Evolutionary conservation across 1,139 yeast species (phyloP).

Genomic region (Geotrichum fermentans): DNA sequence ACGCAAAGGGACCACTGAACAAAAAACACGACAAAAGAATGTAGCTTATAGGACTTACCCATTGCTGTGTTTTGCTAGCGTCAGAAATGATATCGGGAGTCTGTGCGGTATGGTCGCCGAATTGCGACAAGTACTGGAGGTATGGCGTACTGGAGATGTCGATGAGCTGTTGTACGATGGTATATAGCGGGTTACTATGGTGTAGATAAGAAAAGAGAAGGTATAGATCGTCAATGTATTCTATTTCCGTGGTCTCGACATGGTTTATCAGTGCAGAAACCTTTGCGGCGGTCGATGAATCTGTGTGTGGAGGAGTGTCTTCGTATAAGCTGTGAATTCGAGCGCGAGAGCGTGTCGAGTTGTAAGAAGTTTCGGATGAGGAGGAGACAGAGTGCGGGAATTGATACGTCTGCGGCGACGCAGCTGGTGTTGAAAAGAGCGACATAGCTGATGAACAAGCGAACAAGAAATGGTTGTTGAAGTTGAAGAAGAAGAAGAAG

Average conservation of each 20-base stretch:
- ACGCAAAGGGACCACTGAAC: too few species aligned
- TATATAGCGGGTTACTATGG: neutral
- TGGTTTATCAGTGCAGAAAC: neutral
- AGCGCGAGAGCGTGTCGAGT: neutral
- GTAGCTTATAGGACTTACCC: conserved; percentile 12
- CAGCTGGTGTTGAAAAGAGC: neutral
- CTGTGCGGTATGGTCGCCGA: neutral
- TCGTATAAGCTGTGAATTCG: neutral
- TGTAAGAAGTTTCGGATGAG: neutral
- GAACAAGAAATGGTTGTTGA: neutral
- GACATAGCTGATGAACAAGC: neutral
- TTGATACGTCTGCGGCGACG: neutral
- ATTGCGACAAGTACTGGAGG: neutral
- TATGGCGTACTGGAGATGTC: conserved; percentile 2
- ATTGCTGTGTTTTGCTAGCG: neutral
- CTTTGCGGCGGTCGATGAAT: neutral
- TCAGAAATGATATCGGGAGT: neutral
- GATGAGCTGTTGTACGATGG: conserved; percentile 8
- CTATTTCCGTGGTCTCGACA: conserved; percentile 7
- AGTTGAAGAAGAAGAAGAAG: neutral
- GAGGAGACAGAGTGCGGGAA: neutral
- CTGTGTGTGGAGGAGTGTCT: neutral
- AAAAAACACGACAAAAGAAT: neutral
- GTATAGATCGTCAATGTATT: conserved; percentile 15
- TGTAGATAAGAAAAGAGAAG: conserved; percentile 3